Evolutionary conservation across 225 moss, liverwort and hornwort genomes (phyloP).

Genomic region (Physcomitrellopsis africana): DNA sequence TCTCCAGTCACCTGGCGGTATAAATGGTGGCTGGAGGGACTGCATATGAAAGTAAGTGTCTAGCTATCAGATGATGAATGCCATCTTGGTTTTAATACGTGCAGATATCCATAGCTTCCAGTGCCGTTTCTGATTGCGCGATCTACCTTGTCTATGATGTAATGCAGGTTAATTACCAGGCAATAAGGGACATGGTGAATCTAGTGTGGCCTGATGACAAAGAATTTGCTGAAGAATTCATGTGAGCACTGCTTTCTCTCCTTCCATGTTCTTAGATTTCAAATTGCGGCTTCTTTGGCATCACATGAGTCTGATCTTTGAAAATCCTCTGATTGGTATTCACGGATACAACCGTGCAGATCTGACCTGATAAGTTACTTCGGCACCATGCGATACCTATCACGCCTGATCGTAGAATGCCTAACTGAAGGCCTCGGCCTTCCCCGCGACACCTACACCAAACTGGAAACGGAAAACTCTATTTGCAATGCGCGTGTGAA

Average conservation of each 20-base stretch:
- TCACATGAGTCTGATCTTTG: neutral
- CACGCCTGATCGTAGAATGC: slow-evolving; percentile 44
- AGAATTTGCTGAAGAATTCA: slow-evolving; percentile 36
- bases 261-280: neutral
- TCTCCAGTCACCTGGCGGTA: slow-evolving; percentile 41
- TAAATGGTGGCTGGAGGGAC: slow-evolving; percentile 55
- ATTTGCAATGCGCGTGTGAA: slow-evolving; percentile 46
- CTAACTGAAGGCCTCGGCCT: slow-evolving; percentile 43
- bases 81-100: neutral
- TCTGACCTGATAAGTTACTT: slow-evolving; percentile 37
- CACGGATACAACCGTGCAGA: slow-evolving; percentile 10
- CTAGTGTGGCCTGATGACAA: slow-evolving; percentile 43
- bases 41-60: slow-evolving; percentile 38
- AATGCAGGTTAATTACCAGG: slow-evolving; percentile 37
- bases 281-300: neutral
- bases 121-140: neutral
- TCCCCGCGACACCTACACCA: slow-evolving; percentile 34
- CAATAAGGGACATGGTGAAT: slow-evolving; percentile 31
- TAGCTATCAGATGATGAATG: neutral
- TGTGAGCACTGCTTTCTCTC: slow-evolving; percentile 21
- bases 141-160: neutral
- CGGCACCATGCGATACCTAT: slow-evolving; percentile 30
- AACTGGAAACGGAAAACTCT: slow-evolving; percentile 30
- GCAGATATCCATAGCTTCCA: neutral
- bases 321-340: neutral